Percentiles rank a stretch among this genome's conserved stretches.
phyloP scores from a whole-genome alignment of 805 yeast genomes.

The Spathaspora girioi region DNA sequence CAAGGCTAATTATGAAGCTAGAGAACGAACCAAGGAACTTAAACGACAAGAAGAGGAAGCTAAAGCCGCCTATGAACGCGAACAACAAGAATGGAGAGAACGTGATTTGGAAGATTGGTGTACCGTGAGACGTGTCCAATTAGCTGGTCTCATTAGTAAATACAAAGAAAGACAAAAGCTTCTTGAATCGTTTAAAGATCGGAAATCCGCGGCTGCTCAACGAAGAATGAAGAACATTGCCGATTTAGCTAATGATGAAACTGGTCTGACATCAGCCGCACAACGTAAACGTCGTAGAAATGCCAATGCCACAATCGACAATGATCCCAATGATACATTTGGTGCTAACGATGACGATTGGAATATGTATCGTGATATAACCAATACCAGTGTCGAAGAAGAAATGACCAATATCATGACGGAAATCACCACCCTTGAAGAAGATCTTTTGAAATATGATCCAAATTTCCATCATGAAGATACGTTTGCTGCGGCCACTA shows the following conservation, averaged over 20 bases:
- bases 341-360: conserved; percentile 97
- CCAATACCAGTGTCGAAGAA: conserved; percentile 73
- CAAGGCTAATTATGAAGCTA: conserved; percentile 86
- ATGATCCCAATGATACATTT: conserved; percentile 89
- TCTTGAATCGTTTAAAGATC: conserved; percentile 74
- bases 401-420: conserved; percentile 71
- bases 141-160: conserved; percentile 57
- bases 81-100: conserved; percentile 76
- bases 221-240: conserved; percentile 90
- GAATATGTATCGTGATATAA: conserved; percentile 83
- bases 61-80: conserved; percentile 54
- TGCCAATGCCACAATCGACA: conserved; percentile 68
- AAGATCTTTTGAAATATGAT: conserved; percentile 73
- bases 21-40: conserved; percentile 76
- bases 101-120: conserved; percentile 79
- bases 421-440: conserved; percentile 60
- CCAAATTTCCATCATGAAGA: conserved; percentile 84
- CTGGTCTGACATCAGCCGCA: conserved; percentile 44
- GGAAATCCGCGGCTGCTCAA: conserved; percentile 90
- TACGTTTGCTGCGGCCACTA: conserved; percentile 65
- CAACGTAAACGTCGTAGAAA: conserved; percentile 42
- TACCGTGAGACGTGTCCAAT: conserved; percentile 56
- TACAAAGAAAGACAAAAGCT: conserved; percentile 68
- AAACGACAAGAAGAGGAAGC: conserved; percentile 63
- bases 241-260: conserved; percentile 72